Percentiles rank a stretch among this genome's conserved stretches.
phyloP scores from a whole-genome alignment of 108 stramenopile species.

The Pseudonitzschia pungens region DNA sequence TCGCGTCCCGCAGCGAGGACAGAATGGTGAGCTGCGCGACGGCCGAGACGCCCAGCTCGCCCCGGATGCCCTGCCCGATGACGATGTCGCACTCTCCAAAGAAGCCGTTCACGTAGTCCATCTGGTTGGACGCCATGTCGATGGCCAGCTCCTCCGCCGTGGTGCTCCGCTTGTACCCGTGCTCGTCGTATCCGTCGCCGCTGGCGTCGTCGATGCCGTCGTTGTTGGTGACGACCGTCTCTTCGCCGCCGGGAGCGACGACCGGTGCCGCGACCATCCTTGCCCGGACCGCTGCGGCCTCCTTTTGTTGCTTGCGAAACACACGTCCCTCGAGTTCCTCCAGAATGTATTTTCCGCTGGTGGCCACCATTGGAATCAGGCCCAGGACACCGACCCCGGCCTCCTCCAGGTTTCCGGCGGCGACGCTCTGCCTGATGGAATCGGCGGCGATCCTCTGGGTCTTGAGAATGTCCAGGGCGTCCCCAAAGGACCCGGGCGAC shows the following conservation, averaged over 20 bases:
- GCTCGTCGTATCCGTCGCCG: background rate
- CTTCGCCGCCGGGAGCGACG: background rate
- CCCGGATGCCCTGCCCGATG: constrained; percentile 76
- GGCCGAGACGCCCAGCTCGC: constrained; percentile 62
- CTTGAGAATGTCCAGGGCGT: constrained; percentile 44
- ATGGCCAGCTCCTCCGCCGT: constrained; percentile 47
- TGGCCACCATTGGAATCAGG: constrained; percentile 51
- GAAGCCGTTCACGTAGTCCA: constrained; percentile 46
- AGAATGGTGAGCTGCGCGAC: constrained; percentile 76
- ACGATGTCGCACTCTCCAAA: constrained; percentile 60
- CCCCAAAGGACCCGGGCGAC: constrained; percentile 36
- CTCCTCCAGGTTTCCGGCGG: constrained; percentile 52
- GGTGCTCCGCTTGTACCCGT: background rate
- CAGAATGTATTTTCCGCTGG: constrained; percentile 13
- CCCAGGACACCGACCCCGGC: constrained; percentile 67
- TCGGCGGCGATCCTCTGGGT: constrained; percentile 33
- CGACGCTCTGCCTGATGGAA: constrained; percentile 44
- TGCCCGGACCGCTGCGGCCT: background rate
- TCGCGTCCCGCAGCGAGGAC: constrained; percentile 40
- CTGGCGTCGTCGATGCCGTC: background rate
- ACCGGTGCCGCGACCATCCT: background rate
- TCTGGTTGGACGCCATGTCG: constrained; percentile 44
- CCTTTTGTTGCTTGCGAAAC: background rate
- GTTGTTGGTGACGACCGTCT: no score
- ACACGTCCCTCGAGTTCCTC: background rate